Percentiles rank a stretch among this genome's conserved stretches.
These are phyloP conservation scores for Boletus rufocinnamomeus DNA, from an alignment of 768 basidiomycete species.

Conservation along the genomic window DNA sequence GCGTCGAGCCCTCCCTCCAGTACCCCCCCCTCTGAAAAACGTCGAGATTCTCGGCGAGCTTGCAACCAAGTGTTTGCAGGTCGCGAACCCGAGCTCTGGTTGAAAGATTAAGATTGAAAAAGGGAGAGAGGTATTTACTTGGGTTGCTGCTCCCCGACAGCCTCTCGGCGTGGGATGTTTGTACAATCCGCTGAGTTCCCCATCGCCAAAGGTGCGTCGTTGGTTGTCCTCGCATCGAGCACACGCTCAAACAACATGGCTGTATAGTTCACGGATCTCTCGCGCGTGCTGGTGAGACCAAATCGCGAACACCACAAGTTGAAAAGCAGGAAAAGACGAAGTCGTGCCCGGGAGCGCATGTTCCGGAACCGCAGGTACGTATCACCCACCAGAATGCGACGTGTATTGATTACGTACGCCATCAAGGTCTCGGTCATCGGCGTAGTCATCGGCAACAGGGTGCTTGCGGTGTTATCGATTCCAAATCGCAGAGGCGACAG, in stretches of 20 bases:
- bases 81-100: constrained; percentile 52
- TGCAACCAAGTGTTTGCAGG: constrained; percentile 65
- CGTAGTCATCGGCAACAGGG: not conserved
- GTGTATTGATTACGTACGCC: not conserved
- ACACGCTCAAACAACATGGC: not conserved
- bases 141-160: constrained; percentile 35
- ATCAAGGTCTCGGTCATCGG: not conserved
- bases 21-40: constrained; percentile 52
- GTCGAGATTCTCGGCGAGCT: constrained; percentile 65
- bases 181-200: constrained; percentile 24
- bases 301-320: constrained; percentile 96
- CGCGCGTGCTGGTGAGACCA: constrained; percentile 99
- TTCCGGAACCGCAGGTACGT: constrained; percentile 89
- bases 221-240: constrained; percentile 7
- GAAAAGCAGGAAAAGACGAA: constrained; percentile 96
- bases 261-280: constrained; percentile 89
- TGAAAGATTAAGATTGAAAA: constrained; percentile 37
- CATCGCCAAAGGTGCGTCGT: constrained; percentile 50
- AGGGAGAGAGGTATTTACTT: constrained; percentile 43
- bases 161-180: not conserved
- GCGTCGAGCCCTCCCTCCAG: constrained; percentile 50
- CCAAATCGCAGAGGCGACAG: constrained; percentile 67
- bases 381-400: not conserved
- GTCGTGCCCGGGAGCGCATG: constrained; percentile 78
- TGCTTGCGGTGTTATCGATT: not conserved